Conservation (phyloP, 495 filamentous ascomycete genomes). For the Aspergillus biplanus region DNA sequence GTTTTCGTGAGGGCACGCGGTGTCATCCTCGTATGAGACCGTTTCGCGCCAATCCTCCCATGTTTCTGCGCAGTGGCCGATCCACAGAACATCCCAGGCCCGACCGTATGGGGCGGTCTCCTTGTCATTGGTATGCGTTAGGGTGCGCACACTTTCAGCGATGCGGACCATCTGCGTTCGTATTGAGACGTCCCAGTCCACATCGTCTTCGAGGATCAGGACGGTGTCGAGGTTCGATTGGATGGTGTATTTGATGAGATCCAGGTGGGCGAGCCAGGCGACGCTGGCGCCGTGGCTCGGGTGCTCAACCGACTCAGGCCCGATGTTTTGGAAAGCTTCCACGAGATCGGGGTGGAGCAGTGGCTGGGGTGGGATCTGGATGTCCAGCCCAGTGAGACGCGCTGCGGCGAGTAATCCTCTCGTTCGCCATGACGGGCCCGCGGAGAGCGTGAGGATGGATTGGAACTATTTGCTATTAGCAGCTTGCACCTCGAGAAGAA, state of each 20-base stretch:
- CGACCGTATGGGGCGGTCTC: conserved; percentile 29
- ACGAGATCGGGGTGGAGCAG: conserved; percentile 18
- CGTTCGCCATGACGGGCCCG: conserved; percentile 23
- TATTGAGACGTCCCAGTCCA: conserved; percentile 49
- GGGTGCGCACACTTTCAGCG: conserved; percentile 20
- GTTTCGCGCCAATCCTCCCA: conserved; percentile 24
- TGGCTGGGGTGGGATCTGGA: conserved; percentile 21
- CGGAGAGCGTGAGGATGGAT: conserved; percentile 24
- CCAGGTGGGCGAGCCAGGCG: conserved; percentile 38
- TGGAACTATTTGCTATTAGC: conserved; percentile 17
- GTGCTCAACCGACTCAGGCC: conserved; percentile 7
- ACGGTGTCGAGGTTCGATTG: conserved; percentile 46
- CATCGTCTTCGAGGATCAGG: conserved; percentile 51
- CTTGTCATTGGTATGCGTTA: conserved; percentile 19
- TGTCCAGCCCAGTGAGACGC: conserved; percentile 18
- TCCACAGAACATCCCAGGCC: conserved; percentile 45
- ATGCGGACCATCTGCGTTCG: conserved; percentile 26
- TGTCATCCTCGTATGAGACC: conserved; percentile 21
- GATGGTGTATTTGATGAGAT: conserved; percentile 39
- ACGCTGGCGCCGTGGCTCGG: conserved; percentile 21
- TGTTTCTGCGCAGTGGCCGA: conserved; percentile 47
- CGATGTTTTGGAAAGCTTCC: conserved; percentile 16
- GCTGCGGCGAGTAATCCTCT: conserved; percentile 22
- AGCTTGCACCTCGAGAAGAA: too few species aligned
- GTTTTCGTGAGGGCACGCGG: conserved; percentile 11